A percentile compares a stretch with the other conserved stretches of the same genome.
These are phyloP conservation scores for Chromera velia DNA, from an alignment of 73 alveolate genomes.

Conservation along the genomic window DNA sequence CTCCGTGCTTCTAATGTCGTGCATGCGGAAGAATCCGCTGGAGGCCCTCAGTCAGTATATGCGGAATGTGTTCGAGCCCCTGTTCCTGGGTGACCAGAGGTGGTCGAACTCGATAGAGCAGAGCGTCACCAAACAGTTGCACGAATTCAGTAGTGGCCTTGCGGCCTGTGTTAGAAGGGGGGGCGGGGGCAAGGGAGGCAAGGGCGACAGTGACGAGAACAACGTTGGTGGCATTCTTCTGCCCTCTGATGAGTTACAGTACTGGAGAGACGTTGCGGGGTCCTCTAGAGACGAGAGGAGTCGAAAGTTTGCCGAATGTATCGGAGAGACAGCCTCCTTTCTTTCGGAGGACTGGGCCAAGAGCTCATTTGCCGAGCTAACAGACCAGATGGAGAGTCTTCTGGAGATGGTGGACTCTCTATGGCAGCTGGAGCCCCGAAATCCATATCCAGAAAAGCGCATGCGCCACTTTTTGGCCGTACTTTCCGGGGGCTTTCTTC, in stretches of 20 bases:
- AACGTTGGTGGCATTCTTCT: too few relatives aligned
- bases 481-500: slow-evolving; percentile 30
- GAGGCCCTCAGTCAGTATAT: not conserved
- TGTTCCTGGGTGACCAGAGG: not conserved
- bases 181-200: not conserved
- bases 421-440: not conserved
- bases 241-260: too few relatives aligned
- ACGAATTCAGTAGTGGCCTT: slow-evolving; percentile 39
- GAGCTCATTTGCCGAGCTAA: slow-evolving; percentile 27
- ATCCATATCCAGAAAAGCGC: slow-evolving; percentile 9
- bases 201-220: not conserved
- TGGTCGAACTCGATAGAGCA: slow-evolving; percentile 22
- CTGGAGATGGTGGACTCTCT: slow-evolving; percentile 16
- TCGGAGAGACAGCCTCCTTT: not conserved
- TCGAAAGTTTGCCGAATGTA: too few relatives aligned
- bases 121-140: slow-evolving; percentile 20
- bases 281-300: too few relatives aligned
- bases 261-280: too few relatives aligned
- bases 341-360: slow-evolving; percentile 14
- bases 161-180: slow-evolving; percentile 16
- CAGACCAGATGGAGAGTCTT: slow-evolving; percentile 19
- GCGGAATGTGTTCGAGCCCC: not conserved
- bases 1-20: not conserved
- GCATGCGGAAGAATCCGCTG: not conserved
- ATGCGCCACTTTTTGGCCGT: slow-evolving; percentile 30